Base-by-base conservation (phyloP, 2,329 filamentous ascomycete genomes). In the Madurella fahalii region DNA sequence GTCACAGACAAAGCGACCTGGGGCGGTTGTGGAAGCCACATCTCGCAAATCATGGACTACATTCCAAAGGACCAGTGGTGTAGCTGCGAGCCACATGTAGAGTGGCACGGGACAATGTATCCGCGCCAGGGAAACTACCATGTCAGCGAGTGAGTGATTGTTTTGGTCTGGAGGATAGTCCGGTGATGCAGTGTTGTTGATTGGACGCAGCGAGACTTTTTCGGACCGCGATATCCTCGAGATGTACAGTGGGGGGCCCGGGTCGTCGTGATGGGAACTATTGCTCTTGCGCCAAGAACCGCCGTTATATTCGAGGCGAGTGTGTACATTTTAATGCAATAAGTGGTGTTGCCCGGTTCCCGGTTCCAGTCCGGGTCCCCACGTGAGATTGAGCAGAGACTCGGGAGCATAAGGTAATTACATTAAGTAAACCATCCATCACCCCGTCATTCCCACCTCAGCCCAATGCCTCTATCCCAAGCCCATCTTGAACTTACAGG, bases 11-110 rank as follows among this genome's bases (percentile, higher is more conserved):
- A 59, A 32, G 45, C 50, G 3, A 59, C 61, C 11, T 63, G 59
- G 59, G 43, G 43, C 15, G 59, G 61, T 30, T 63, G 61, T 47
- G 59, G 61, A 8, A 50, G 48, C 15, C 61, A 63, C 47, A 49
- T 63, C n/a, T 53, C 59, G 3, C 52, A 17, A 5, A 52, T 61
- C 13, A 58, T 63, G 61, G 58, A 60, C 50, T 31, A 48, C 17
- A 37, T 63, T 4, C 61, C 59, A 1, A 55, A 56, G 15, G 52
- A 61, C 4, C 37, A 58, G 2, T 61, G 61, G 56, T 63, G 61
- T 40, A 63, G 53, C 3, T 63, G 61, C 51, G 54, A 56, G 46
- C 58, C 61, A 1, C 57, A 47, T 45, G 52, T 60, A 2, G 54
- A 60, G 16, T 60, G 49, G 31, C 30, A 32, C 7, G 54, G 54